Base-by-base conservation (phyloP, 1,284 basidiomycete species). In the Cryptococcus amylolentus region DNA sequence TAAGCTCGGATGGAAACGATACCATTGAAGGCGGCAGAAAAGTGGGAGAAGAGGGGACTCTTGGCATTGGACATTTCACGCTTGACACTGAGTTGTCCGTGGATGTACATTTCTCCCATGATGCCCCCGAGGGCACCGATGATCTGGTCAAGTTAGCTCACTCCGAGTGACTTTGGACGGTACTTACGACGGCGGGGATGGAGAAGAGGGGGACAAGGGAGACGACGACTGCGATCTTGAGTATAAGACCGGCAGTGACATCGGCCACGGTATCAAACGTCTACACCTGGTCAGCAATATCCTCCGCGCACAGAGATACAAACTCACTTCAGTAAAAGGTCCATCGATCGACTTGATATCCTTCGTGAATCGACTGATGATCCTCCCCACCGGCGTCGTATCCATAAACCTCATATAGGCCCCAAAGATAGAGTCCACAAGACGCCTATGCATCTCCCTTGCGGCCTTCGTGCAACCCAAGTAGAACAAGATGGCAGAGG, bases 81-180 rank as follows among this genome's bases (percentile, higher is more conserved):
- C 69, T 89, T 90, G 47, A 89, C 86, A 13, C 85, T 83, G 28
- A 89, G 78, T 70, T 90, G 88, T 14, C 85, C 84, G 64, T 84
- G 83, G 66, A 89, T 87, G 64, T 80, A 81, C 20, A 80, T 63
- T 63, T 78, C 71, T 31, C 79, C 83, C 37, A 81, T 74, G 70
- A 78, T 76, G 5, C 71, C 80, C 20, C 83, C 84, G 7, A 83
- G 18, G 4, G 74, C 63, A 9, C 79, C 78, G 23, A 85, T 76
- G 54, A 62, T 28, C 66, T 68, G 51, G 37, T 16, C n/a, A 10
- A 27, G 41, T 52, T 35, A 47, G 46, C 40, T 41, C 31, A 35
- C 31, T 35, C 10, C 31, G 31, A 35, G 10, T 41, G 35, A 20
- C 42, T 10, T 35, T 6, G 14, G 5, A 16, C 37, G 12, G 16